A percentile compares a stretch with the other conserved stretches of the same genome.
phyloP scores from a whole-genome alignment of 768 basidiomycete genomes.

The Xerocomellus chrysenteron region DNA sequence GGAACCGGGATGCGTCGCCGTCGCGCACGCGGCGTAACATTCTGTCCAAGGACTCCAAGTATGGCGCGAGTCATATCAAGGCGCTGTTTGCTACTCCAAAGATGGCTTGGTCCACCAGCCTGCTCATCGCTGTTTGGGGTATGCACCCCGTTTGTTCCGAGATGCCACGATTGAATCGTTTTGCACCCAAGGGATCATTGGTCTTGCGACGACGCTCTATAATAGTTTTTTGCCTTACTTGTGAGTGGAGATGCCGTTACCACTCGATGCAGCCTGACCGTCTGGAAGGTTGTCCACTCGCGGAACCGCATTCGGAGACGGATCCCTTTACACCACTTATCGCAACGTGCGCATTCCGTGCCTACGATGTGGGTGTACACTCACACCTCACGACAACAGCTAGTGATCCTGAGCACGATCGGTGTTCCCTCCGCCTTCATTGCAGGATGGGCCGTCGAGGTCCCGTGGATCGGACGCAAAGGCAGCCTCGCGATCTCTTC shows the following conservation, averaged over 20 bases:
- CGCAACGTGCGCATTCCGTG: conserved; percentile 50
- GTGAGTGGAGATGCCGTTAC: conserved; percentile 31
- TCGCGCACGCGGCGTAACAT: conserved; percentile 19
- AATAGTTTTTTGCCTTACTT: conserved; percentile 53
- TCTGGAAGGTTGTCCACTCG: conserved; percentile 53
- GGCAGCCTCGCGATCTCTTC: conserved; percentile 67
- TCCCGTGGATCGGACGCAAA: conserved; percentile 59
- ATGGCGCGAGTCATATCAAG: conserved; percentile 47
- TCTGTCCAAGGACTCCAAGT: conserved; percentile 42
- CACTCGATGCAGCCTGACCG: not conserved
- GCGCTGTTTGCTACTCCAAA: conserved; percentile 62
- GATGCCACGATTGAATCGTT: not conserved
- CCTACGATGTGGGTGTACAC: not conserved
- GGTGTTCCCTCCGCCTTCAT: conserved; percentile 73
- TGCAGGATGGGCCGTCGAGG: conserved; percentile 69
- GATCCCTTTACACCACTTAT: conserved; percentile 67
- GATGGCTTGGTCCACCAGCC: conserved; percentile 62
- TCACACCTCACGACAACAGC: conserved; percentile 36
- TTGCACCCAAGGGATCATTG: conserved; percentile 56
- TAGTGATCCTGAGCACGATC: conserved; percentile 65
- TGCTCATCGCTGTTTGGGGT: conserved; percentile 52
- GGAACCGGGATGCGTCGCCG: conserved; percentile 6
- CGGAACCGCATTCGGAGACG: conserved; percentile 68
- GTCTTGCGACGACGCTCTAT: conserved; percentile 70
- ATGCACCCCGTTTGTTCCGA: not conserved